Base-by-base conservation (phyloP, 441 rosid species). In the Euphorbia celastroides region DNA sequence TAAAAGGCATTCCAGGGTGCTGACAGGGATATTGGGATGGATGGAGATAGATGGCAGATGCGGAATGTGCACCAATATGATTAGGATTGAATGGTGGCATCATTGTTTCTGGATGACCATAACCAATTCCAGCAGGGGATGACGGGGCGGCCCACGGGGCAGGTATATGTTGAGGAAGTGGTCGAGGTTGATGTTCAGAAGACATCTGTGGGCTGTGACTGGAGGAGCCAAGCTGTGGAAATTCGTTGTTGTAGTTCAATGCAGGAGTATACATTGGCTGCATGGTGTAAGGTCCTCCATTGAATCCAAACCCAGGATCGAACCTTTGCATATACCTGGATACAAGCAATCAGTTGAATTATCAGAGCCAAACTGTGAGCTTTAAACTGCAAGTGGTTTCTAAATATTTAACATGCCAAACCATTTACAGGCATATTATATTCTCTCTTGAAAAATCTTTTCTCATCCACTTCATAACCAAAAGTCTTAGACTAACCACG, bases 271-370 rank as follows among this genome's bases (percentile, higher is more conserved):
- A 89, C 83, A 83, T 76, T 60, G 93, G 96, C 72, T 84, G 93
- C 61, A 89, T 70, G 22, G 89, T 38, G 74, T 82, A 89, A 22
- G 87, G 83, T 57, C 88, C 88, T 30, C 78, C 80, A 72, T 62
- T 83, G 77, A 85, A 89, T 51, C 89, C 89, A 66, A 89, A 89
- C 48, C 93, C 93, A 41, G 96, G 91, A 70, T 89, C 96, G 83
- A 87, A 89, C 74, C 93, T 82, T 79, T 86, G 93, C 81, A 79
- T 65, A 65, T 87, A 89, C 85, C 96, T 89, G 76, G 57, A 71
- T 65, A 60, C 57, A 32, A 42, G 19, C 44, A 46, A 46, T 44
- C 4, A 17, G 13, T 44, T 44, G 1, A 13, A 44, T 14, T n/a
- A 50, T 36, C 57, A 51, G 30, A 56, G 11, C 27, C 36, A 42